Base-by-base conservation (phyloP, 164 flowering plant species). In the Tetracentron sinense region DNA sequence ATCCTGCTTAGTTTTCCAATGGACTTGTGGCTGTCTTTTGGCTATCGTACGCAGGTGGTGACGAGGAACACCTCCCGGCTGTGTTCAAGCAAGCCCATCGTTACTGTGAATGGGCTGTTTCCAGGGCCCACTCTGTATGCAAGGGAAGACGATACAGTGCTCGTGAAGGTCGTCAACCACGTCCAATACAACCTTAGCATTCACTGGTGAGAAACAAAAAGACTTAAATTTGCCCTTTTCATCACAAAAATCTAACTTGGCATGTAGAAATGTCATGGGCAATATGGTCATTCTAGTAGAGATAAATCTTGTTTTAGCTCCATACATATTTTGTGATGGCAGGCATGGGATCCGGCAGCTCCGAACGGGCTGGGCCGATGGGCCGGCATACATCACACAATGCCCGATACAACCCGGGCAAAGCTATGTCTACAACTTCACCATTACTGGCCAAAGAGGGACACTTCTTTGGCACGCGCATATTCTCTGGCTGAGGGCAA, bases 51-150 rank as follows among this genome's bases (percentile, higher is more conserved):
- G 69, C 74, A 82, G 86, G 82, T 82, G 71, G 79, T 78, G 62
- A 68, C 42, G 78, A 82, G 44, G 69, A 82, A 78, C 33, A 54
- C 74, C 7, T 76, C 75, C 4, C 51, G 76, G 33, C 61, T 80
- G 6, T 82, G 86, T 48, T 60, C 78, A 6, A 76, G 57, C 23
- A 82, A 82, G 68, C 78, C 83, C 54, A 80, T 80, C 47, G 82
- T 78, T 49, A 80, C 83, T 1, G 82, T 82, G 1, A 82, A 82
- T 28, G 86, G 83, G 3, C 64, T 22, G 31, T 82, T 76, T 35
- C 86, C 86, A 14, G 86, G 86, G 23, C 86, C 86, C 28, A 78
- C 83, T 7, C 52, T 82, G 14, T 74, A 72, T 38, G 86, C 81
- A 0, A 68, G 83, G 69, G 86, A 82, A 64, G 86, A 60, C 27